These are phyloP conservation scores for Helicocarpus griseus DNA, from an alignment of 2,329 filamentous ascomycete species.

Conservation along the genomic window DNA sequence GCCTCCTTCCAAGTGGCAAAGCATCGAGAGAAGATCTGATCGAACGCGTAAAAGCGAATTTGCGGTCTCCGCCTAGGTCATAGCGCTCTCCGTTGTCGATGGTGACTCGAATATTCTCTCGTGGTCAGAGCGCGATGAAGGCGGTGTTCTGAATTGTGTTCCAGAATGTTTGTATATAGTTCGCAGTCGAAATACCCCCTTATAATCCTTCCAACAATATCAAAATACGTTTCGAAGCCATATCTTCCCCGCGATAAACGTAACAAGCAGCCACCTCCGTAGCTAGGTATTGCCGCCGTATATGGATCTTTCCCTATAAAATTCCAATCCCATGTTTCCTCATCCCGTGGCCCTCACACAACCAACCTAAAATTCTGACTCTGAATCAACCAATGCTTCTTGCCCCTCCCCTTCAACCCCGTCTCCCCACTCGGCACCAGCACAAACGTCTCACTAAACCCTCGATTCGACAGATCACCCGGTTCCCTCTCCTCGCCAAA, in stretches of 20 bases:
- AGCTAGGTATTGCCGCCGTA: no score
- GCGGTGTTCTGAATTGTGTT: background rate
- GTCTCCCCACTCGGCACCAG: conserved; percentile 57
- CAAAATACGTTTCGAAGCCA: background rate
- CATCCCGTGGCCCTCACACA: conserved; percentile 23
- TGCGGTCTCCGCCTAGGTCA: conserved; percentile 38
- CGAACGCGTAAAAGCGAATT: conserved; percentile 59
- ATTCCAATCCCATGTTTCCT: background rate
- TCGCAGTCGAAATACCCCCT: background rate
- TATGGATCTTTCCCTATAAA: no score
- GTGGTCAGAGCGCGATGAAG: background rate
- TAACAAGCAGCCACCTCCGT: background rate
- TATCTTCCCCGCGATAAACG: background rate
- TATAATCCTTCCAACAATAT: background rate
- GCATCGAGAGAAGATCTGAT: conserved; percentile 56
- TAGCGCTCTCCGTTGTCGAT: conserved; percentile 8
- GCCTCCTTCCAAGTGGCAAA: conserved; percentile 49
- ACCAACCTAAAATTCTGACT: conserved; percentile 61
- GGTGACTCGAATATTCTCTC: background rate
- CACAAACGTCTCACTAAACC: conserved; percentile 72
- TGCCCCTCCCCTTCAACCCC: conserved; percentile 43
- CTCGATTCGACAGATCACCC: conserved; percentile 52
- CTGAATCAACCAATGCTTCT: conserved; percentile 56
- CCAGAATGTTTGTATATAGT: background rate
- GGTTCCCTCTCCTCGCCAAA: conserved; percentile 47